phyloP scores from a whole-genome alignment of 345 rosid genomes.

The Aquilaria malaccensis region DNA sequence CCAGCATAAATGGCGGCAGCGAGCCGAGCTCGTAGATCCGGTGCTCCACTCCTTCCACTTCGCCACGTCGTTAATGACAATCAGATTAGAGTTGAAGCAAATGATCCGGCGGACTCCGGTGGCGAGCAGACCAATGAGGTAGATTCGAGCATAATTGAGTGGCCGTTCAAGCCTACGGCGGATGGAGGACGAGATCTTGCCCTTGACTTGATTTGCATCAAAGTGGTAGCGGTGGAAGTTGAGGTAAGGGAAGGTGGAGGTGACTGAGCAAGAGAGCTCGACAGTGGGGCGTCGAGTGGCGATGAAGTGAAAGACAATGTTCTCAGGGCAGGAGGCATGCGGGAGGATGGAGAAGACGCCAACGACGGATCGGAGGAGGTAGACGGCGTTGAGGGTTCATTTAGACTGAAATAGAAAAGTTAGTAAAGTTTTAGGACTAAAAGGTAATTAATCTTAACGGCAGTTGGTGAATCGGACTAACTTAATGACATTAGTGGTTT shows the following conservation, averaged over 20 bases:
- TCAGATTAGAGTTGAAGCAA: conserved; percentile 34
- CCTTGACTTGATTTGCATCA: conserved; percentile 42
- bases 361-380: too few relatives aligned
- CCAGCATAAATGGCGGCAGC: too few relatives aligned
- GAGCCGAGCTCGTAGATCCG: too few relatives aligned
- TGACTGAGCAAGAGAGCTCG: conserved; percentile 48
- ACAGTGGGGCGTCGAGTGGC: conserved; percentile 36
- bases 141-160: conserved; percentile 79
- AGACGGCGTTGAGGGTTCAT: too few relatives aligned
- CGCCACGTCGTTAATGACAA: too few relatives aligned
- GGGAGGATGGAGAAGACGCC: conserved; percentile 27
- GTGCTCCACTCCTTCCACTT: too few relatives aligned
- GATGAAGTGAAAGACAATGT: conserved; percentile 82
- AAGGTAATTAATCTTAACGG: too few relatives aligned
- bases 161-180: conserved; percentile 81
- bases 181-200: conserved; percentile 25
- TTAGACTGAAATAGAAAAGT: too few relatives aligned
- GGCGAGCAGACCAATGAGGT: conserved; percentile 73
- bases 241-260: conserved; percentile 69
- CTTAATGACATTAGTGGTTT: too few relatives aligned
- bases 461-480: too few relatives aligned
- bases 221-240: conserved; percentile 64
- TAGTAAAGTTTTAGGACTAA: too few relatives aligned
- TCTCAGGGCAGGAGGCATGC: conserved; percentile 80
- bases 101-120: conserved; percentile 51